Evolutionary conservation across 2,329 filamentous ascomycete genomes (phyloP), one percentile per base, ranked within the genome.

Genomic region (Fonsecaea erecta): DNA sequence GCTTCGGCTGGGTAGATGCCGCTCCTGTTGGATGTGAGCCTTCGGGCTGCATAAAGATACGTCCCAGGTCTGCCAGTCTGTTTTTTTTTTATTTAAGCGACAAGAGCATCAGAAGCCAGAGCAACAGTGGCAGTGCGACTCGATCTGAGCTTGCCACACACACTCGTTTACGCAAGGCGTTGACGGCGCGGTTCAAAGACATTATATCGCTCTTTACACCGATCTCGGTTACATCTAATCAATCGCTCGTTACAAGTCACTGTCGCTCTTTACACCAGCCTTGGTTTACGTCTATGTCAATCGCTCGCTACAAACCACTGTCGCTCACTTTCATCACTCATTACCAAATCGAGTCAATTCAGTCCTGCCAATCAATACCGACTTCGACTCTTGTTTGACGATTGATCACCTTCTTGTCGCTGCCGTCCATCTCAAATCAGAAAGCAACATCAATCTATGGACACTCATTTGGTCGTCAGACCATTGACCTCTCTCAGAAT

Each of bases 1-100:
- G 43, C 43, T 48, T 48, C 43, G 43, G 43, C 43, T 48, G 43
- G 43, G 43, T 12, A 48, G 43, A 48, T 48, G 43, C 43, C 43
- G 8, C 43, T 24, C 1, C 3, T 11, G 43, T 48, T 48, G 43
- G 43, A 48, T 48, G 43, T 48, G 43, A 14, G 43, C 43, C 43
- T 24, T 24, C 43, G 43, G 24, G 43, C 55, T 30, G 40, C 55
- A 48, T 7, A 58, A 58, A 37, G 30, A 58, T 56, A 58, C 26
- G 37, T 58, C 54, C 24, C 26, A 37, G 30, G n/a, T 58, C 37
- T 58, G 55, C 37, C 55, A 32, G 35, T 58, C 55, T 58, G 55
- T 32, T 12, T 32, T 58, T 34, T 4, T 3, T n/a, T n/a, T 28
- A 48, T 46, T 46, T 3, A 43, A 48, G 53, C 53, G 34, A 56